Base-by-base conservation (phyloP, 352 stramenopile species). In the Poterioochromonas sp. region DNA sequence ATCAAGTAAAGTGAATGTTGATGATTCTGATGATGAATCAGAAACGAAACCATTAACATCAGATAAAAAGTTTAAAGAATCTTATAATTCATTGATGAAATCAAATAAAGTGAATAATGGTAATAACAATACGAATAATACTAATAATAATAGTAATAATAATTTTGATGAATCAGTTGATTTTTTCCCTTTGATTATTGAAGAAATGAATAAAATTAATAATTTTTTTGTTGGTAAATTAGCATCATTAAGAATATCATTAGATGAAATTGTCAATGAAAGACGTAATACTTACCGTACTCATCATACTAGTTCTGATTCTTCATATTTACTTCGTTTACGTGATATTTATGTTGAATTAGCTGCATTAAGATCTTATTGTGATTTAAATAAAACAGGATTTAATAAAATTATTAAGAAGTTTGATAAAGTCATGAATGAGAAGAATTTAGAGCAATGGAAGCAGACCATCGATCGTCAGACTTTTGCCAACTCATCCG, bases 391-490 rank as follows among this genome's bases (percentile, higher is more conserved):
- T 83, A 86, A 91, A 83, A 93, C 89, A 76, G 90, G 90, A 37
- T 95, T 96, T 79, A 87, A 90, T 0, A 96, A 96, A 82, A 95
- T 95, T 64, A 90, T 96, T 53, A 96, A 96, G 82, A 96, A 95
- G 89, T 94, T 92, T 86, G 90, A 95, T 86, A 95, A 95, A 84
- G 90, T 88, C 5, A 87, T 88, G 29, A 91, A 91, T 74, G 32
- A 65, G 70, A 65, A 81, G 15, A 79, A 32, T n/a, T 44, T 83
- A 34, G 43, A 82, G 37, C 35, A 51, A 35, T 73, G 64, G 63
- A 35, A 81, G 11, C 35, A 3, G 1, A 78, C 76, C 3, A 35
- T 79, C 1, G 39, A 78, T 2, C 62, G 29, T n/a, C 77, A 80
- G 32, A 8, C 34, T 0, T 80, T 80, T 34, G 12, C 5, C 71